Percentiles rank a stretch among this genome's conserved stretches.
Evolutionary conservation across 352 stramenopile genomes (phyloP).

Genomic region (Phytopythium chamaehyphon): DNA sequence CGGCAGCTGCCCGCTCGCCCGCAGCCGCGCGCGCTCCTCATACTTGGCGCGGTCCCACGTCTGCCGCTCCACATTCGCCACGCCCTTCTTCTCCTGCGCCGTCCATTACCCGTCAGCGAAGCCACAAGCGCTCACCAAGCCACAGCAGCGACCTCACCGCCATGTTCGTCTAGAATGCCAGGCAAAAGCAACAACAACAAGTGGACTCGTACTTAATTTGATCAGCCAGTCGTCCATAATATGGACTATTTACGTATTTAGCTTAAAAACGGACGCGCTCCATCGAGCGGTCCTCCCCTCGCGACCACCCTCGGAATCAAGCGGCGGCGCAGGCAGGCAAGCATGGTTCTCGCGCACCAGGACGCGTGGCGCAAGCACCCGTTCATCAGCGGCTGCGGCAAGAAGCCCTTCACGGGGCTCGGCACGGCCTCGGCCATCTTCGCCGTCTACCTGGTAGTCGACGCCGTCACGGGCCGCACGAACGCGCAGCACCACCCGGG

Average conservation of each 20-base stretch:
- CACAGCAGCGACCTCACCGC: neutral
- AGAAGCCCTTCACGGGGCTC: constrained; percentile 83
- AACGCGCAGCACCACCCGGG: constrained; percentile 23
- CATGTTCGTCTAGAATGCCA: too few species aligned
- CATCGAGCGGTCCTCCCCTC: neutral
- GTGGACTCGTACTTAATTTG: too few species aligned
- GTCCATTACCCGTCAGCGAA: neutral
- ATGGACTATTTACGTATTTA: neutral
- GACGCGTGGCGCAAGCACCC: constrained; percentile 88
- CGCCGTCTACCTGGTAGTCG: constrained; percentile 69
- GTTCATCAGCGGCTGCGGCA: constrained; percentile 76
- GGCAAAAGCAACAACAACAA: too few species aligned
- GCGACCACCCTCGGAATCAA: constrained; percentile 8
- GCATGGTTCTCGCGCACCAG: constrained; percentile 84
- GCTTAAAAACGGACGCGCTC: too few species aligned
- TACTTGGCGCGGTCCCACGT: constrained; percentile 82
- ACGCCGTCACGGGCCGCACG: constrained; percentile 46
- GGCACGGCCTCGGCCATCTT: constrained; percentile 78
- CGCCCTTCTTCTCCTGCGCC: constrained; percentile 58
- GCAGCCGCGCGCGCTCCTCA: constrained; percentile 71
- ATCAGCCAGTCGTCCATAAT: too few species aligned
- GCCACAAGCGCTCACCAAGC: neutral
- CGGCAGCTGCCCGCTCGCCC: constrained; percentile 60
- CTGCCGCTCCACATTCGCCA: constrained; percentile 78
- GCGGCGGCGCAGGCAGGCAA: neutral